A percentile compares a stretch with the other conserved stretches of the same genome.
Evolutionary conservation across 2,329 filamentous ascomycete species (phyloP).

Genomic region (Moelleriella libera): DNA sequence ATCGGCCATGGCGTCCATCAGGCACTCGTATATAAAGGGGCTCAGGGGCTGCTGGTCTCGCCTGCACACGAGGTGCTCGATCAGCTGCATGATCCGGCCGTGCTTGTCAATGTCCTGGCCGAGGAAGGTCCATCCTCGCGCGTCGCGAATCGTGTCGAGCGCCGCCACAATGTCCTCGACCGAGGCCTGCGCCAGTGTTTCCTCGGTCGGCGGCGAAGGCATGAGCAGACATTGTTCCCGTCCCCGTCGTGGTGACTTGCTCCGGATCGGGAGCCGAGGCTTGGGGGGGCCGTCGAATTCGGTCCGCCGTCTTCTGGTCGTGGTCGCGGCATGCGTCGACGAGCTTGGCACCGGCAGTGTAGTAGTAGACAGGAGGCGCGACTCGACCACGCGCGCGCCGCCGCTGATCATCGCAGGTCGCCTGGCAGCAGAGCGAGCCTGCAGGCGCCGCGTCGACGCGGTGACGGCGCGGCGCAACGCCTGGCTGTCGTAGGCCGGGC

Average conservation of each 20-base stretch:
- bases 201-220: constrained; percentile 7
- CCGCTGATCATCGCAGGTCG: no score
- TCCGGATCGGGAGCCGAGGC: background rate
- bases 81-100: constrained; percentile 23
- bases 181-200: constrained; percentile 6
- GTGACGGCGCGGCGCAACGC: constrained; percentile 19
- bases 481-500: constrained; percentile 35
- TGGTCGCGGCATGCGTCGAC: no score
- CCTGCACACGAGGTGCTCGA: constrained; percentile 43
- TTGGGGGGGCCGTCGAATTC: no score
- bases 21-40: constrained; percentile 52
- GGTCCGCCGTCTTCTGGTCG: no score
- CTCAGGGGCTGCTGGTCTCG: constrained; percentile 37
- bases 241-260: background rate
- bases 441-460: background rate
- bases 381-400: background rate
- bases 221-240: constrained; percentile 7
- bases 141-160: constrained; percentile 13
- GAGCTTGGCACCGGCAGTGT: no score
- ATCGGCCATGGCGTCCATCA: constrained; percentile 60
- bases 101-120: constrained; percentile 11
- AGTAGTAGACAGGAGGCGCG: background rate
- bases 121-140: constrained; percentile 6
- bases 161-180: constrained; percentile 13
- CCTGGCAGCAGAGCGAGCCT: no score